Conservation (phyloP, 306 rosid species). For the Castanopsis chinensis region DNA sequence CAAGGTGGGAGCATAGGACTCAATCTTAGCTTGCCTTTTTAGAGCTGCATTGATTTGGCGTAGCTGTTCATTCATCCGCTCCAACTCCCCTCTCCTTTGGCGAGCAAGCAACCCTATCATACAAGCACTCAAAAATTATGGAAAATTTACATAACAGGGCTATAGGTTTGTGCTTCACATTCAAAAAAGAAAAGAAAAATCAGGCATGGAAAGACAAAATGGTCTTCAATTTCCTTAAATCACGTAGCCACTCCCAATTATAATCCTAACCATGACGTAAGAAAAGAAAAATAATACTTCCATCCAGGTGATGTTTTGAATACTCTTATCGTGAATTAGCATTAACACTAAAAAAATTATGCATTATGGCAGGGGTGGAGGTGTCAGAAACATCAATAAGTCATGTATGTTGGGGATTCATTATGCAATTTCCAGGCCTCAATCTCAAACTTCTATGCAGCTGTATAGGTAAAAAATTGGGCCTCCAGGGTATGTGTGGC, state of each 20-base stretch:
- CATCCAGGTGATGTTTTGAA: neutral
- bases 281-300: neutral
- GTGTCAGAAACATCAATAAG: neutral
- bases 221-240: neutral
- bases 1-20: slow-evolving; percentile 90
- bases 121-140: slow-evolving; percentile 12
- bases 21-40: slow-evolving; percentile 94
- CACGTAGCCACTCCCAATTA: neutral
- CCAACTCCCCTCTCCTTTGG: slow-evolving; percentile 80
- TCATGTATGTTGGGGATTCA: neutral
- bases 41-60: slow-evolving; percentile 86
- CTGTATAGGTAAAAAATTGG: neutral
- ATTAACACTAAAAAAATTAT: neutral
- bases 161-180: neutral
- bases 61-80: slow-evolving; percentile 79
- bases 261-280: neutral
- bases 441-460: neutral
- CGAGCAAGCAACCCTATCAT: slow-evolving; percentile 85
- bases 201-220: neutral
- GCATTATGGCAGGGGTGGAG: neutral
- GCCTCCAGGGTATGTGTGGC: neutral
- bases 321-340: neutral
- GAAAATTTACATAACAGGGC: slow-evolving; percentile 3
- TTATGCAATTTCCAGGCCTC: neutral
- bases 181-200: neutral